Evolutionary conservation across 805 yeast species (phyloP), one percentile per base, ranked within the genome.

Genomic region (Candida nemodendra): DNA sequence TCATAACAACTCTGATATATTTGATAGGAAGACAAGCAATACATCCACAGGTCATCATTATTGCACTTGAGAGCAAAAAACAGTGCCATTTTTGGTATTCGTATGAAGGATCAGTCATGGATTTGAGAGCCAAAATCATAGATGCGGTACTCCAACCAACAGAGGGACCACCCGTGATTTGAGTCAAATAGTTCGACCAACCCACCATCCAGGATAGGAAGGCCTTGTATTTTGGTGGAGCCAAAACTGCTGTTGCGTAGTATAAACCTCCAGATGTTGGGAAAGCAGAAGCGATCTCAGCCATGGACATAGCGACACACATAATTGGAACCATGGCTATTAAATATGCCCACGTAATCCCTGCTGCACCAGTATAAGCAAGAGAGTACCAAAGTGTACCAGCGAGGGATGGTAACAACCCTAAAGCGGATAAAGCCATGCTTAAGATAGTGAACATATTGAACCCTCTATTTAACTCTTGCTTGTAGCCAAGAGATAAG

Each of bases 221-320:
- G 1, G 83, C 75, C 13, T 72, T 72, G 57, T 62, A 65, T 47
- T 65, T 66, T 16, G 72, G 74, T 11, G 85, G 84, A 3, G 84
- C 74, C 45, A 79, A 61, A 50, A 78, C 77, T 2, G 78, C 70
- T 2, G 80, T 80, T 42, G 87, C 84, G 49, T 81, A 81, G 33
- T 83, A 84, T 7, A 83, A 70, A 31, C 87, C 87, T 18, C 84
- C 76, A 9, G 81, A 68, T 6, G 84, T 79, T 27, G 88, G 88
- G 62, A 76, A 76, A 5, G 84, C 78, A 18, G 78, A 69, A 9
- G 83, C 73, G 22, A 81, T 66, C 53, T 81, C 87, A 0, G 84
- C 84, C 74, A 81, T 66, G 14, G 80, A 71, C 30, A 71, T 63
- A 9, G 83, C 83, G 31, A 81, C 84, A 4, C 72, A 66, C 35